Conservation (phyloP, 2,329 filamentous ascomycete species). For the Dactylella cylindrospora region DNA sequence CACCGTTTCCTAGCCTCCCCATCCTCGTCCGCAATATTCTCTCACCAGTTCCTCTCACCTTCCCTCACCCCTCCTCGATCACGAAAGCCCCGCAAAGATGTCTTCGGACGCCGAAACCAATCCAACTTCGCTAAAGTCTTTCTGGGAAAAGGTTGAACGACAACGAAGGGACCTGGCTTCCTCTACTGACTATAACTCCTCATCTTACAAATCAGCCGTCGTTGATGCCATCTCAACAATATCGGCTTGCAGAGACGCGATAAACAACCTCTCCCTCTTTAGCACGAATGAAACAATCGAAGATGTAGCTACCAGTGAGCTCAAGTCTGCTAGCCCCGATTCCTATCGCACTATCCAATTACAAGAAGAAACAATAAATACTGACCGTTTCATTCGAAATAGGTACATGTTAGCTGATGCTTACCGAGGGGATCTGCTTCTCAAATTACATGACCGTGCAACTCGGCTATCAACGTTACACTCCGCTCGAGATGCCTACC, state of each 20-base stretch:
- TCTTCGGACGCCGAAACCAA: conserved; percentile 16
- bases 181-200: conserved; percentile 33
- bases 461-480: conserved; percentile 64
- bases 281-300: conserved; percentile 86
- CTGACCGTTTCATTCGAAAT: too few relatives aligned
- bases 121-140: conserved; percentile 28
- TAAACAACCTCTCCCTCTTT: conserved; percentile 75
- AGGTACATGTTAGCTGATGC: conserved; percentile 76
- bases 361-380: too few relatives aligned
- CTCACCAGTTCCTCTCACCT: too few relatives aligned
- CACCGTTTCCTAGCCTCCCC: too few relatives aligned
- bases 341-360: too few relatives aligned
- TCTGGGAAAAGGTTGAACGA: conserved; percentile 36
- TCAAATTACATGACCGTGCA: conserved; percentile 60
- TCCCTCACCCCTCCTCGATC: too few relatives aligned
- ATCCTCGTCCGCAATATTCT: too few relatives aligned
- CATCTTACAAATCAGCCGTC: conserved; percentile 27
- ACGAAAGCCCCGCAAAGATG: conserved; percentile 7
- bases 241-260: conserved; percentile 69
- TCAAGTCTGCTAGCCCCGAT: conserved; percentile 63
- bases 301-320: conserved; percentile 78
- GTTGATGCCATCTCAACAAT: conserved; percentile 67
- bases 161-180: conserved; percentile 21
- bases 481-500: conserved; percentile 69
- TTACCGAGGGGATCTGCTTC: conserved; percentile 75